Conservation (phyloP, 805 yeast species). For the Nakazawaea ernobii region DNA sequence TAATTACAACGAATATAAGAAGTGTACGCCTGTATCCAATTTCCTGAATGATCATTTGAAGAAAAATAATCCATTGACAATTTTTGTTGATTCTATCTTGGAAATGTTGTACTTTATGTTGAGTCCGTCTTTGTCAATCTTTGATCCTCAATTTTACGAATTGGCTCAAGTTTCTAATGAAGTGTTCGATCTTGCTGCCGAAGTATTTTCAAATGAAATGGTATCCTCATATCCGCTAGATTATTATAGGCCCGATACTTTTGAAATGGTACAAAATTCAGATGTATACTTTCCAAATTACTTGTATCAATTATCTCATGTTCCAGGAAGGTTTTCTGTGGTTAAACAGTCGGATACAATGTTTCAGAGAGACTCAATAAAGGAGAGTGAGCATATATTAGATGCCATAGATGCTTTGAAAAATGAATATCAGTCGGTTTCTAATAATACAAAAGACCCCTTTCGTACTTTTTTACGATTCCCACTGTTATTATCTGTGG, state of each 20-base stretch:
- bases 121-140: constrained; percentile 4
- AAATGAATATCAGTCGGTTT: constrained; percentile 20
- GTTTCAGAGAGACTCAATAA: background rate
- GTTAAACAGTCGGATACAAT: background rate
- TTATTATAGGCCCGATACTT: constrained; percentile 1
- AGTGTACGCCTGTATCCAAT: background rate
- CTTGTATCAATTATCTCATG: background rate
- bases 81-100: background rate
- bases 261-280: background rate
- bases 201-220: background rate
- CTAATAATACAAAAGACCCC: constrained; percentile 9
- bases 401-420: background rate
- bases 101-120: background rate
- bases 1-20: background rate
- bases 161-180: background rate
- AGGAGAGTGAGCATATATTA: background rate
- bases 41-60: background rate
- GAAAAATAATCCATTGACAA: background rate
- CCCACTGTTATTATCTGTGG: background rate
- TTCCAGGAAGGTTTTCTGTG: background rate
- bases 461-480: constrained; percentile 1
- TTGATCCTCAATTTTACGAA: constrained; percentile 2
- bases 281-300: constrained; percentile 2
- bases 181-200: background rate
- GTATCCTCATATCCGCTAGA: background rate